phyloP scores from a whole-genome alignment of 2,329 filamentous ascomycete genomes.

The Colletotrichum viniferum region DNA sequence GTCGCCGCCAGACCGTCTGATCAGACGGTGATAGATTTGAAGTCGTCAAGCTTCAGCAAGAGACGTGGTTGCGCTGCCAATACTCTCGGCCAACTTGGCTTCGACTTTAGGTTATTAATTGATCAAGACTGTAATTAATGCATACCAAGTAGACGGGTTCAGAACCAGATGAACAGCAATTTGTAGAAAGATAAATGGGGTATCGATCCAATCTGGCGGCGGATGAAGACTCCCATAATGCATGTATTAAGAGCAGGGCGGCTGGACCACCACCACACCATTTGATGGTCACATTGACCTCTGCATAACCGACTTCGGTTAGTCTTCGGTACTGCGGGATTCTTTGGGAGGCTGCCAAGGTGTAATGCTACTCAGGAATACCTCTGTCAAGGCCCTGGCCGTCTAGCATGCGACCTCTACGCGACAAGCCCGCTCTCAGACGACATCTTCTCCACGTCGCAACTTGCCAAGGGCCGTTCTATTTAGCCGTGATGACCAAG shows the following conservation, averaged over 20 bases:
- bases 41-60: conserved; percentile 24
- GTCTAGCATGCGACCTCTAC: neutral
- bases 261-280: conserved; percentile 3
- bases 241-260: conserved; percentile 6
- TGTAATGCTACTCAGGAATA: neutral
- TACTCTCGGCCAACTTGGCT: conserved; percentile 10
- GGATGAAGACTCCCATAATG: conserved; percentile 7
- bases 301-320: neutral
- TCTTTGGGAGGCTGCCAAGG: neutral
- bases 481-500: conserved; percentile 13
- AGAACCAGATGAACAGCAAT: neutral
- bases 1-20: conserved; percentile 25
- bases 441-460: neutral
- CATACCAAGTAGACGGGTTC: neutral
- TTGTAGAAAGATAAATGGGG: neutral
- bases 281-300: conserved; percentile 9
- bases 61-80: conserved; percentile 37
- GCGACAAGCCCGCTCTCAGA: neutral
- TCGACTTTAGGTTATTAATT: conserved; percentile 1
- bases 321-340: neutral
- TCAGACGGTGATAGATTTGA: conserved; percentile 17
- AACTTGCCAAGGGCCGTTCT: conserved; percentile 2
- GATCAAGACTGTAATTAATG: conserved; percentile 9
- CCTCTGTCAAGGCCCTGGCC: neutral
- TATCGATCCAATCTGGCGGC: conserved; percentile 12